Evolutionary conservation across 176 grass and related monocot species (phyloP).

Genomic region (Rhynchospora breviuscula): DNA sequence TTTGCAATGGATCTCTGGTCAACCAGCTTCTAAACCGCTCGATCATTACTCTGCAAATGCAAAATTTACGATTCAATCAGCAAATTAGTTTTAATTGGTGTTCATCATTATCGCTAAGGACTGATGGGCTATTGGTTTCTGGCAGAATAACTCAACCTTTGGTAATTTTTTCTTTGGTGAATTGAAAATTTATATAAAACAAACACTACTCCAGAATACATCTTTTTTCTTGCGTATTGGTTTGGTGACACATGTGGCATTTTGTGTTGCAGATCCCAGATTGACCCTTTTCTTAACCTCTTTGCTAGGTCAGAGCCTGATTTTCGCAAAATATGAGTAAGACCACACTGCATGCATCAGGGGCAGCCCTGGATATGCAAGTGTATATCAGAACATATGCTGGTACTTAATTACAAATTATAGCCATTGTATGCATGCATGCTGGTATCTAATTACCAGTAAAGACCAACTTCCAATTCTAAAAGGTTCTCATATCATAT

Average conservation of each 20-base stretch:
- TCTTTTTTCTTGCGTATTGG: conserved; percentile 2
- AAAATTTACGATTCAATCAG: background rate
- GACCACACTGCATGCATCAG: too few species aligned
- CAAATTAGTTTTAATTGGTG: background rate
- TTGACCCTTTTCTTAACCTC: background rate
- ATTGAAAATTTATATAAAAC: background rate
- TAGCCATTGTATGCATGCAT: background rate
- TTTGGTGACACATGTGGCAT: background rate
- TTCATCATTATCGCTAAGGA: background rate
- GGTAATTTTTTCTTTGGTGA: background rate
- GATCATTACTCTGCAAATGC: background rate
- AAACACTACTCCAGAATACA: background rate
- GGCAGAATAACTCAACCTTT: background rate
- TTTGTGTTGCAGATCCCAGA: background rate
- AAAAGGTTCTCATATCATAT: background rate
- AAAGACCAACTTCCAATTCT: background rate
- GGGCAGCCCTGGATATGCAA: too few species aligned
- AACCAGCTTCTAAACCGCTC: background rate
- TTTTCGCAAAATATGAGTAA: conserved; percentile 6
- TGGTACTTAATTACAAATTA: background rate
- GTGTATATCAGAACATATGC: background rate
- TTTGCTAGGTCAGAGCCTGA: background rate
- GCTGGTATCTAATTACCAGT: background rate
- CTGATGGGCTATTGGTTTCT: background rate
- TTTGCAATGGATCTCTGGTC: background rate